phyloP scores from a whole-genome alignment of 257 asterid genomes.

The Solanum gracilifrons region DNA sequence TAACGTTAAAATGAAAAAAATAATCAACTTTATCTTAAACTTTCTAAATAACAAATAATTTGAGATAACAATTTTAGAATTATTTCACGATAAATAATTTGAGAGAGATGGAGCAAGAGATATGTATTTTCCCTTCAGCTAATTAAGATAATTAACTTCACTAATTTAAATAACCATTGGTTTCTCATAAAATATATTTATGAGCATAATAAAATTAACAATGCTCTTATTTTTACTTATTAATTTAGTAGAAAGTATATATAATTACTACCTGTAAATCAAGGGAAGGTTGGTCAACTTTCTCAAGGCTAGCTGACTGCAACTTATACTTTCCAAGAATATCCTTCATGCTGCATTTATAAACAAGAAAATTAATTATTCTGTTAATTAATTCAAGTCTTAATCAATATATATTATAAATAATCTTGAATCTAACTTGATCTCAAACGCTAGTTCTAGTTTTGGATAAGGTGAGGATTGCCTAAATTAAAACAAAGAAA shows the following conservation, averaged over 20 bases:
- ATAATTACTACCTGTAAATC: conserved; percentile 23
- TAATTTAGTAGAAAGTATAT: too few relatives aligned
- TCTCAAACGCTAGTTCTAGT: neutral
- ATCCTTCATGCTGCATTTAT: conserved; percentile 20
- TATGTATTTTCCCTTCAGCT: neutral
- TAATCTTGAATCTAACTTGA: fast-evolving
- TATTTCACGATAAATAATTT: neutral
- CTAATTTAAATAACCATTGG: neutral
- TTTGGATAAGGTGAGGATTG: neutral
- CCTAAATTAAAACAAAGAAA: too few relatives aligned
- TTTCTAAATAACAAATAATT: too few relatives aligned
- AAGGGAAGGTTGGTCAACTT: conserved; percentile 13
- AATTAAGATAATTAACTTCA: neutral
- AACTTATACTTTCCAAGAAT: conserved; percentile 22
- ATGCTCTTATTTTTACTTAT: neutral
- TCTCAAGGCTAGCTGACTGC: conserved; percentile 11
- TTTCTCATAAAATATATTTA: neutral
- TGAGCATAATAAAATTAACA: neutral
- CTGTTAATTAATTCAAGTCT: neutral
- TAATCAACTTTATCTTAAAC: neutral
- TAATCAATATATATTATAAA: neutral
- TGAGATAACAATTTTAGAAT: neutral
- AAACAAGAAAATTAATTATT: neutral
- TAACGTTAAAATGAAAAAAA: neutral
- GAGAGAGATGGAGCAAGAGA: neutral